Evolutionary conservation across 106 monocot species (phyloP), one percentile per base, ranked within the genome.

Genomic region (Posidonia australis): DNA sequence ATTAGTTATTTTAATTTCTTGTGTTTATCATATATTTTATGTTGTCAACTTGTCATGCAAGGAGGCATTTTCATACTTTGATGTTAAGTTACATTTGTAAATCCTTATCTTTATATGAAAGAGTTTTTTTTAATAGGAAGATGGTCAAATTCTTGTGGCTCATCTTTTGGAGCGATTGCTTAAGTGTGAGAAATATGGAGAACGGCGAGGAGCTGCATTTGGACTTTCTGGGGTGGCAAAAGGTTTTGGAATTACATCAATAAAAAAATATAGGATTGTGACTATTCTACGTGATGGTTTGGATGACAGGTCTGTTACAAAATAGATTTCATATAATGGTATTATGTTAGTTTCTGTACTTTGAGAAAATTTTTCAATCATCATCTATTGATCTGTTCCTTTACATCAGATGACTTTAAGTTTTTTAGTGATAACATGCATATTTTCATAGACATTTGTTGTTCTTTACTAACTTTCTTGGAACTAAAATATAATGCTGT

Each of bases 131-230:
- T 42, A n/a, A n/a, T 55, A 96, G 90, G 86, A 90, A 63, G 84
- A 96, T 63, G 96, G 82, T 10, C 82, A 84, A 51, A 63, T 68
- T 56, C 82, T 96, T 74, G 84, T 96, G 45, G 75, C 69, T 10
- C 58, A 66, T 54, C 80, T 96, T 44, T 43, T 90, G 65, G 80
- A 90, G 13, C 70, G 75, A 42, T 51, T 96, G 66, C 76, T 96
- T 82, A 90, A 87, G 63, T 78, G 80, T 43, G 96, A 96, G 4
- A 96, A 90, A 56, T 96, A 96, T 71, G 96, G 96, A 25, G 96
- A 87, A 24, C 90, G 96, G 11, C 90, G 96, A 58, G 96, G 96
- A 56, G 90, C 96, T 58, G 96, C 96, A 22, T 96, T 96, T 82
- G 96, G 90, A 28, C 87, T 96, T 70, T 84, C 96, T 66, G 96